A percentile compares a stretch with the other conserved stretches of the same genome.
phyloP scores from a whole-genome alignment of 2,329 filamentous ascomycete species.

The Cadophora sp. region DNA sequence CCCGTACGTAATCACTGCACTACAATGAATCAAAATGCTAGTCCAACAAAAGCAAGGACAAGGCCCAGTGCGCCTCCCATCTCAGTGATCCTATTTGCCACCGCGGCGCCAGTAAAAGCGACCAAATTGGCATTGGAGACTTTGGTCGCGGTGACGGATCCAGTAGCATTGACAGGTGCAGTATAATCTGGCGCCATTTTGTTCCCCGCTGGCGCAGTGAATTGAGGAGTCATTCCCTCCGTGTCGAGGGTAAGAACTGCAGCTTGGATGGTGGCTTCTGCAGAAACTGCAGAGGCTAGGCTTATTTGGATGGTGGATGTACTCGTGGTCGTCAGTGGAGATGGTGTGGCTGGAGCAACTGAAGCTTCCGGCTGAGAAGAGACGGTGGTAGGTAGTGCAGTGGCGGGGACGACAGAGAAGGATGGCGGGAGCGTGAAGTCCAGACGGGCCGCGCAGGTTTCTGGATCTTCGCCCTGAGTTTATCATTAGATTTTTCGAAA shows the following conservation, averaged over 20 bases:
- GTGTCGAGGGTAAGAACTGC: constrained; percentile 4
- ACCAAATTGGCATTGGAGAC: neutral
- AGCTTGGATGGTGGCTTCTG: neutral
- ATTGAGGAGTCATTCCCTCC: constrained; percentile 4
- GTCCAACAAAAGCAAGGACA: neutral
- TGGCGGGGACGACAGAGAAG: neutral
- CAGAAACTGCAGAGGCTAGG: neutral
- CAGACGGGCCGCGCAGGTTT: constrained; percentile 10
- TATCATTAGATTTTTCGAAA: neutral
- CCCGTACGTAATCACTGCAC: neutral
- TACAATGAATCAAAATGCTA: neutral
- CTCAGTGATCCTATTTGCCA: neutral
- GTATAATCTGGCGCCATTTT: constrained; percentile 4
- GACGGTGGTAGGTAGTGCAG: neutral
- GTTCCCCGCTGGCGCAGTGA: constrained; percentile 1
- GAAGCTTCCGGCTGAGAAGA: neutral
- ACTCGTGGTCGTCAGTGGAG: neutral
- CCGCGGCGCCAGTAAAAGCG: constrained; percentile 4
- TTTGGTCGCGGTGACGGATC: neutral
- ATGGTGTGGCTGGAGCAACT: neutral
- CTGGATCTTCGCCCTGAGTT: constrained; percentile 12
- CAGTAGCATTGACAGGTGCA: constrained; percentile 1
- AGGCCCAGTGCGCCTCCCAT: neutral
- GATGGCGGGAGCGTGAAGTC: neutral
- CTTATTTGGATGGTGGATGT: constrained; percentile 12